Evolutionary conservation across 768 basidiomycete species (phyloP), one percentile per base, ranked within the genome.

Genomic region (Thelephora ganbajun): DNA sequence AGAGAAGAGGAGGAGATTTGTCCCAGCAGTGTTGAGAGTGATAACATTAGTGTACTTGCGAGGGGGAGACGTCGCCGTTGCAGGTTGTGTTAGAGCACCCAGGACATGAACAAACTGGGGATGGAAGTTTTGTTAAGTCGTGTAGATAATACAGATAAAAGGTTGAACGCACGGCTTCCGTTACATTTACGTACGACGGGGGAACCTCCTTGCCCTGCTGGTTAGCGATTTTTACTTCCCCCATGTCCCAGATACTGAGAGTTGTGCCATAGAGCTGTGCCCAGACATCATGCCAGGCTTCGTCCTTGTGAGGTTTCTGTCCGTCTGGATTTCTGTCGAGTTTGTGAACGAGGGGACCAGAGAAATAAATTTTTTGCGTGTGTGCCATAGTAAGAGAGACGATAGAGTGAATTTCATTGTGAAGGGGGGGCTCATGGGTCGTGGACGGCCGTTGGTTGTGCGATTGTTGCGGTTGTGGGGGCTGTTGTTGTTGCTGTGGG

Each of bases 11-110:
- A 92, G 67, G 41, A 92, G 71, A 61, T 98, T 97, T 26, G 81
- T 81, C 18, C 94, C 94, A 0, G 93, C 94, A 5, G 88, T 94
- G 61, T 93, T 99, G 54, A 99, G 71, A 0, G 89, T 88, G 49
- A 97, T 73, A 46, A 97, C 83, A 59, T 89, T 86, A 0, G 69
- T 69, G 55, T 78, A 85, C 53, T 77, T 74, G 57, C 74, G 73
- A 0, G 72, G 54, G 1, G 82, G 77, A 1, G 66, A 53, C 11
- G 61, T 68, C 0, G 68, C 59, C 0, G 74, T 72, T 6, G 74
- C 67, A 1, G 81, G 80, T 16, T 77, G 68, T 0, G 83, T 82
- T 12, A 89, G 72, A 0, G 83, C 75, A 14, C 85, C 86, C 5
- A 88, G 63, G 30, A 88, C 84, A 57, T 83, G 78, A 1, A 89